Conservation (phyloP, 2,329 filamentous ascomycete species). For the Fusarium sp. region DNA sequence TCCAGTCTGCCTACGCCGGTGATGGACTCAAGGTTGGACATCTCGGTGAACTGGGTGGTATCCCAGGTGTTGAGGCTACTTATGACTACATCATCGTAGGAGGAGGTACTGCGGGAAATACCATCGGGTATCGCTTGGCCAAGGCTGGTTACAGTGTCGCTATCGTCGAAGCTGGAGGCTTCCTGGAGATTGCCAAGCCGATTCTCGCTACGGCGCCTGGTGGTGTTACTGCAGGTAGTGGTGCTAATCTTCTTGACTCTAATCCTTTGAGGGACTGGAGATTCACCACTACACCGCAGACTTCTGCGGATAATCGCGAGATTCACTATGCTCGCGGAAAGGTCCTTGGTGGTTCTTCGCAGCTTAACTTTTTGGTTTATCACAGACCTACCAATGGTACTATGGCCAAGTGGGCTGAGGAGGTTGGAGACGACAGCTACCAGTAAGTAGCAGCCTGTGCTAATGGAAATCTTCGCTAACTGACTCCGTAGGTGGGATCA, state of each 20-base stretch:
- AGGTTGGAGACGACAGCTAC: slow-evolving; percentile 47
- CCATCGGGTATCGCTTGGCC: slow-evolving; percentile 50
- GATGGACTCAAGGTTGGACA: slow-evolving; percentile 37
- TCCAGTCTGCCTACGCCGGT: slow-evolving; percentile 32
- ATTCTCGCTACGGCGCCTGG: slow-evolving; percentile 43
- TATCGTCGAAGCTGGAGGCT: slow-evolving; percentile 53
- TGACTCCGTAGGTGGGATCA: slow-evolving; percentile 25
- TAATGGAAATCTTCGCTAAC: not conserved
- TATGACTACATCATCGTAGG: slow-evolving; percentile 51
- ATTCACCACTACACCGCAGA: slow-evolving; percentile 47
- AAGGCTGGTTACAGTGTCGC: slow-evolving; percentile 49
- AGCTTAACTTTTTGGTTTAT: slow-evolving; percentile 52
- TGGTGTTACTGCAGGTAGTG: slow-evolving; percentile 38
- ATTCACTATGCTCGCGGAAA: slow-evolving; percentile 54
- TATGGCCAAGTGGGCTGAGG: slow-evolving; percentile 44
- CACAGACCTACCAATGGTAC: slow-evolving; percentile 49
- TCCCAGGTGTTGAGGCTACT: slow-evolving; percentile 21
- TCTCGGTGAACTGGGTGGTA: slow-evolving; percentile 23
- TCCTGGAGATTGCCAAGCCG: slow-evolving; percentile 48
- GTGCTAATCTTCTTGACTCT: slow-evolving; percentile 34
- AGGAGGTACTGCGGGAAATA: slow-evolving; percentile 53
- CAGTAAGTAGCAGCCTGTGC: not conserved
- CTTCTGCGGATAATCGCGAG: slow-evolving; percentile 33
- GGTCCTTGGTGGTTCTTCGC: slow-evolving; percentile 52
- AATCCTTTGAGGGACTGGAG: slow-evolving; percentile 42